phyloP scores from a whole-genome alignment of 1,139 yeast species.

The Saccharomyces hybrid region DNA sequence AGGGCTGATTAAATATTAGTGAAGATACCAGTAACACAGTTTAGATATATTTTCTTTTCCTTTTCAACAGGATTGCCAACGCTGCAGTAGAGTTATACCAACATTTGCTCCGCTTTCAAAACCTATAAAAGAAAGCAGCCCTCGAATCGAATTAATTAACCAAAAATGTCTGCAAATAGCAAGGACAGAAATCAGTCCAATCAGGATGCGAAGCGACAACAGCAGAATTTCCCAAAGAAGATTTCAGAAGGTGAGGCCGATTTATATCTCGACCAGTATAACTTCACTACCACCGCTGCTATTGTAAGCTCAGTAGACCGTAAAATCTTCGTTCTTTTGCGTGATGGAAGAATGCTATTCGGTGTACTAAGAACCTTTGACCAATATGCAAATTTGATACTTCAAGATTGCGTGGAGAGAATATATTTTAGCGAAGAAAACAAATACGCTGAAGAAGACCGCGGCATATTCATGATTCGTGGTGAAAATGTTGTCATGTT shows the following conservation, averaged over 20 bases:
- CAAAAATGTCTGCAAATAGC: background rate
- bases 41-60: background rate
- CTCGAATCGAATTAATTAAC: background rate
- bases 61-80: background rate
- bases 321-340: slow-evolving; percentile 60
- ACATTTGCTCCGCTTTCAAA: background rate
- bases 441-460: slow-evolving; percentile 60
- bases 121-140: background rate
- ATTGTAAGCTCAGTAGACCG: slow-evolving; percentile 90
- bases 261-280: slow-evolving; percentile 48
- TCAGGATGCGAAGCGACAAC: background rate
- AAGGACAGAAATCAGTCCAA: background rate
- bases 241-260: slow-evolving; percentile 36
- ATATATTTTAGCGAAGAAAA: slow-evolving; percentile 51
- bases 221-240: slow-evolving; percentile 11
- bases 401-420: slow-evolving; percentile 86
- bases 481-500: slow-evolving; percentile 96
- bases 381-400: slow-evolving; percentile 85
- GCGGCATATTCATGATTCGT: slow-evolving; percentile 83
- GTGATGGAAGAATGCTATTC: slow-evolving; percentile 83
- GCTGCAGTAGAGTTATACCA: background rate
- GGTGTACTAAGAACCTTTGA: slow-evolving; percentile 94
- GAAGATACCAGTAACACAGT: background rate
- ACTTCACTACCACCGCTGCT: slow-evolving; percentile 95
- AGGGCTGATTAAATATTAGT: background rate